Base-by-base conservation (phyloP, 257 asterid species). In the Nicotiana sylvestris region DNA sequence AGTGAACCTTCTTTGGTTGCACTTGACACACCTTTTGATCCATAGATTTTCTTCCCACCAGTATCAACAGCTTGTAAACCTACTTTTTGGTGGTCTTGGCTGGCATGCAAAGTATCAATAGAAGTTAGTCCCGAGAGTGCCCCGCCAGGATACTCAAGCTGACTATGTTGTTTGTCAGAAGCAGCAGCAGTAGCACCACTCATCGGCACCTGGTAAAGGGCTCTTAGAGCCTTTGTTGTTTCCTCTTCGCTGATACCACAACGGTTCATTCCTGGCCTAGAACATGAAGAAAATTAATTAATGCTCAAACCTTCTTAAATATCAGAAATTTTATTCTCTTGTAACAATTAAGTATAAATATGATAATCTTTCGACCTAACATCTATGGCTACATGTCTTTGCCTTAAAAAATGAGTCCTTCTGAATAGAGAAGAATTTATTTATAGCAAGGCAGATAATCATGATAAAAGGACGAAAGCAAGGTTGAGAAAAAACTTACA, bases 231-330 rank as follows among this genome's bases (percentile, higher is more conserved):
- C 83, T 88, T 91, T 43, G 98, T 91, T 6, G 99, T 95, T 86
- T 87, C 92, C 85, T 95, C 97, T 88, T 97, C 97, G 15, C 92
- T 90, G 87, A 97, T 79, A 82, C 83, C 85, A 83, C 99, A 97
- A 37, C 94, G 97, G 87, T 97, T 95, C 98, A 90, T 88, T 86
- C 93, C 95, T 87, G 98, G 97, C 96, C 99, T 97, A 88, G 56
- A 55, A 81, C 66, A 85, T 88, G 65, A 43, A 33, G 12, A 86
- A 84, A 83, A 85, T 16, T 66, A 72, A 81, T 81, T 85, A 89
- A 39, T 60, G 55, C 17, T 29, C 43, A 29, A 2, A 51, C 4
- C 80, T 49, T 76, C 64, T 76, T 76, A 51, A 51, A 51, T 76
- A 46, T 46, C n/a, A 49, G 39, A 74, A 21, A 74, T 25, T 46